These are phyloP conservation scores for Neurospora sp. DNA, from an alignment of 495 filamentous ascomycete genomes.

Conservation along the genomic window DNA sequence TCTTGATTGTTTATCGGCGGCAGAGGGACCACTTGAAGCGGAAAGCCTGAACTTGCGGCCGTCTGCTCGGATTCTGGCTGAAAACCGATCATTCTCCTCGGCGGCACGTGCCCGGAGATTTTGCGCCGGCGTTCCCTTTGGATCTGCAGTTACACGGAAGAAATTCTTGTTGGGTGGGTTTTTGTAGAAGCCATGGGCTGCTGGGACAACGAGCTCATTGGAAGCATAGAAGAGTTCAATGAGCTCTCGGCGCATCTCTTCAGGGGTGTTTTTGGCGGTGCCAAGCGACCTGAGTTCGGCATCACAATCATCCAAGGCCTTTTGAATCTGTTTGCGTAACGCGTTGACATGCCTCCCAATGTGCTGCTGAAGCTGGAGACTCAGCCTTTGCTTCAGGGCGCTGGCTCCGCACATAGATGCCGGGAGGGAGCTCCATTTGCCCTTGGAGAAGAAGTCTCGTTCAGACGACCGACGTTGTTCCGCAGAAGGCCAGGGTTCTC, in stretches of 20 bases:
- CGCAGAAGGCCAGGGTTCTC: conserved; percentile 20
- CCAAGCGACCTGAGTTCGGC: conserved; percentile 27
- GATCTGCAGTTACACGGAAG: conserved; percentile 26
- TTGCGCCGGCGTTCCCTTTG: conserved; percentile 28
- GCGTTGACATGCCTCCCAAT: conserved; percentile 27
- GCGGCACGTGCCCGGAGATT: conserved; percentile 29
- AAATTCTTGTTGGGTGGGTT: conserved; percentile 29
- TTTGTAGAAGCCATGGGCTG: conserved; percentile 32
- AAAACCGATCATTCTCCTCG: conserved; percentile 33
- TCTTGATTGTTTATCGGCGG: not conserved
- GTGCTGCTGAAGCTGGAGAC: conserved; percentile 28
- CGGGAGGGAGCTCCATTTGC: conserved; percentile 32
- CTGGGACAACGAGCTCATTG: conserved; percentile 29
- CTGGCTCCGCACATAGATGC: conserved; percentile 19
- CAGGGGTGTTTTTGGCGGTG: conserved; percentile 23
- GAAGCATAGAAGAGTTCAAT: conserved; percentile 28
- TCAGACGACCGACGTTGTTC: conserved; percentile 21
- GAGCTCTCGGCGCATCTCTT: conserved; percentile 30
- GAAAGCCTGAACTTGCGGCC: conserved; percentile 29
- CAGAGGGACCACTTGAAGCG: not conserved
- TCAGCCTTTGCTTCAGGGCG: conserved; percentile 28
- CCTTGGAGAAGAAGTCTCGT: conserved; percentile 24
- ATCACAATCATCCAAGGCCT: conserved; percentile 28
- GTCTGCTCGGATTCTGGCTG: conserved; percentile 21
- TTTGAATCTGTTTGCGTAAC: conserved; percentile 25